Conservation (phyloP, 148 eudicot genomes). For the Dianthus caryophyllus region DNA sequence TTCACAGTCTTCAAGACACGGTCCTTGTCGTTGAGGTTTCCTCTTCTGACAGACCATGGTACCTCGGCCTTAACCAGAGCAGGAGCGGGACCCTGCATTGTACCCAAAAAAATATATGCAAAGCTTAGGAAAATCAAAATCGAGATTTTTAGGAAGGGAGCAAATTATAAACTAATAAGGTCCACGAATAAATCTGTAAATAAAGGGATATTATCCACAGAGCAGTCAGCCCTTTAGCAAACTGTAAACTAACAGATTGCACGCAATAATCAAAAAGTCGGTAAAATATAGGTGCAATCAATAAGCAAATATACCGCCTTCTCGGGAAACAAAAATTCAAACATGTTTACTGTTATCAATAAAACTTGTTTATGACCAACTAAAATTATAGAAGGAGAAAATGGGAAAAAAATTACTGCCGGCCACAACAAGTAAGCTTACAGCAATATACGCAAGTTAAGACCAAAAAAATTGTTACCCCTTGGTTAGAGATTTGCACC, state of each 20-base stretch:
- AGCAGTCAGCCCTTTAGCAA: background rate
- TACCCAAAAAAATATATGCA: conserved; percentile 1
- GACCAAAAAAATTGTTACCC: conserved; percentile 30
- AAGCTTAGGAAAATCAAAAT: background rate
- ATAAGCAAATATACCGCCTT: too few species aligned
- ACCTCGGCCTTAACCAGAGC: conserved; percentile 82
- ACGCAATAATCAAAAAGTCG: background rate
- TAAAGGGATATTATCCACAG: background rate
- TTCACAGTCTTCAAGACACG: conserved; percentile 89
- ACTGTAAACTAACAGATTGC: background rate
- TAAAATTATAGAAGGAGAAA: background rate
- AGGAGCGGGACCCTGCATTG: conserved; percentile 64
- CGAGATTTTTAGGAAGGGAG: background rate
- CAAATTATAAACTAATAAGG: background rate
- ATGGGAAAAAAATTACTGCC: background rate
- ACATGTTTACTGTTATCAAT: background rate
- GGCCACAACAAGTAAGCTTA: background rate
- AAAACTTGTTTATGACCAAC: background rate
- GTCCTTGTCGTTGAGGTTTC: conserved; percentile 71
- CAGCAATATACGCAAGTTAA: background rate
- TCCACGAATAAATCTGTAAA: background rate
- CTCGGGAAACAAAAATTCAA: background rate
- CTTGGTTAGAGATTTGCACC: conserved; percentile 50
- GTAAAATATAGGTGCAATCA: too few species aligned
- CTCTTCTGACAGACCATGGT: conserved; percentile 89